phyloP scores from a whole-genome alignment of 2,329 filamentous ascomycete species.

The Fusarium anthophilum region DNA sequence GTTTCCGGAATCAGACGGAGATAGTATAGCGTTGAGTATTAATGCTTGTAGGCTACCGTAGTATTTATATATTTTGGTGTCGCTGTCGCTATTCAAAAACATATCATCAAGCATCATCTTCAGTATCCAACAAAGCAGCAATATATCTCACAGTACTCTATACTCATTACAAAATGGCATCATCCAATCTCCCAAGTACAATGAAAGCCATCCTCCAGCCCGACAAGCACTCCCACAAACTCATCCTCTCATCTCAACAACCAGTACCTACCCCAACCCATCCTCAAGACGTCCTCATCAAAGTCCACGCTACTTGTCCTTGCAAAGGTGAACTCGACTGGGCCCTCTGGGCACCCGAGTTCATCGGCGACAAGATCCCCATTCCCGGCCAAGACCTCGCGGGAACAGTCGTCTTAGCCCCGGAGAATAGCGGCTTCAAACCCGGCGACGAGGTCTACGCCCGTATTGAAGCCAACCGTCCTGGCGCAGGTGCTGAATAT shows the following conservation, averaged over 20 bases:
- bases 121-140: not conserved
- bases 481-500: conserved; percentile 21
- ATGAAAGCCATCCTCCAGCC: conserved; percentile 31
- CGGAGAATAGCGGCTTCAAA: conserved; percentile 38
- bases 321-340: conserved; percentile 48
- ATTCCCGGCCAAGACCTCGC: conserved; percentile 51
- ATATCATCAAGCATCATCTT: not conserved
- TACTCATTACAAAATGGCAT: not conserved
- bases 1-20: not conserved
- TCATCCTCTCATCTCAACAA: conserved; percentile 4
- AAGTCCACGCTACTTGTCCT: conserved; percentile 46
- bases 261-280: conserved; percentile 30
- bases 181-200: not conserved
- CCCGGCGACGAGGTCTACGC: conserved; percentile 24
- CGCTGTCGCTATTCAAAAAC: not conserved
- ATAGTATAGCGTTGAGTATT: accelerated
- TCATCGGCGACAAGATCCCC: conserved; percentile 37
- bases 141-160: accelerated
- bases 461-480: conserved; percentile 21
- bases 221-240: conserved; percentile 21
- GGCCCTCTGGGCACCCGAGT: conserved; percentile 35
- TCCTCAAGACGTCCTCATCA: conserved; percentile 45
- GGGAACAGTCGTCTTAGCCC: conserved; percentile 48
- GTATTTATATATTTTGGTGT: not conserved
- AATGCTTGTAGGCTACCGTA: accelerated